Conservation (phyloP, 352 stramenopile genomes). For the Phytophthora constricta region DNA sequence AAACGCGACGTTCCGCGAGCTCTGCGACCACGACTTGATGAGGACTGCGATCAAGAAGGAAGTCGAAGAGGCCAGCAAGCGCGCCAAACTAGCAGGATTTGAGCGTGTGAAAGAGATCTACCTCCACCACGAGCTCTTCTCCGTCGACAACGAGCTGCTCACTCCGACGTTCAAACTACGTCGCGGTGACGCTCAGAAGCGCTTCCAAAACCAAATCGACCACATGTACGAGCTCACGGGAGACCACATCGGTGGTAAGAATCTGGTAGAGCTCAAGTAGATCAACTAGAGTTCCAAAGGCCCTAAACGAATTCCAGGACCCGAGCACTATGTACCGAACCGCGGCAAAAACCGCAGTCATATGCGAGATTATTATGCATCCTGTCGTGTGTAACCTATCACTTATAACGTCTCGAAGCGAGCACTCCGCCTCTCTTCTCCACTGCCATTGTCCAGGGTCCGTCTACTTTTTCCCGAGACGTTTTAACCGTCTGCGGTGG, state of each 20-base stretch:
- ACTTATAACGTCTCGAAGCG: neutral
- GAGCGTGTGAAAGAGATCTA: conserved; percentile 93
- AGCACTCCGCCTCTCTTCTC: neutral
- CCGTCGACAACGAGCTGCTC: conserved; percentile 93
- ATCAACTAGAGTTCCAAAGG: neutral
- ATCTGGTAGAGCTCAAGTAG: neutral
- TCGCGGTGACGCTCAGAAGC: conserved; percentile 64
- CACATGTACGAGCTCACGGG: conserved; percentile 70
- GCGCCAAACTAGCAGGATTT: conserved; percentile 89
- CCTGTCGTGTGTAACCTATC: conserved; percentile 21
- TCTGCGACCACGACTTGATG: conserved; percentile 60
- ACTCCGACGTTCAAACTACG: conserved; percentile 99
- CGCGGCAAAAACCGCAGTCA: too few relatives aligned
- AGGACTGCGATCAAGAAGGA: conserved; percentile 53
- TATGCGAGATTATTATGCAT: conserved; percentile 32
- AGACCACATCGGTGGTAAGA: conserved; percentile 43
- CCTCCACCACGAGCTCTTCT: conserved; percentile 91
- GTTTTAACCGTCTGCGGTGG: conserved; percentile 52
- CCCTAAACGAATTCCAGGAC: too few relatives aligned
- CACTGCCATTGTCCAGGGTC: too few relatives aligned
- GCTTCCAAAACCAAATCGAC: conserved; percentile 74
- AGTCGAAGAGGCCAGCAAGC: conserved; percentile 57
- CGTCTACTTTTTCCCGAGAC: conserved; percentile 39
- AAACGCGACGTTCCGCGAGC: conserved; percentile 44
- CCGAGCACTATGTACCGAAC: conserved; percentile 1